phyloP scores from a whole-genome alignment of 352 stramenopile species.

The Pythium biforme region DNA sequence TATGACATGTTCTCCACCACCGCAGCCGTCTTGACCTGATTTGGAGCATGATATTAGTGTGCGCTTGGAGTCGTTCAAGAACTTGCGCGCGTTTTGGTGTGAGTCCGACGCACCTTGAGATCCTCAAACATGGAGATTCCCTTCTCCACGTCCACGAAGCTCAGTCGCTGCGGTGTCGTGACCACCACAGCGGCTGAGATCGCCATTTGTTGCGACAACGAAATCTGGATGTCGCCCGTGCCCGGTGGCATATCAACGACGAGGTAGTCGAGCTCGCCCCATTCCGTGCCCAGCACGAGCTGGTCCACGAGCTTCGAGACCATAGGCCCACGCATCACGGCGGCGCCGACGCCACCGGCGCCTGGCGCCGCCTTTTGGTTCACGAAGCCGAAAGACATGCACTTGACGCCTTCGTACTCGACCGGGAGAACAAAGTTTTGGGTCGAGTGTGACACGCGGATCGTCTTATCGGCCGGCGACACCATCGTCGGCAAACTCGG shows the following conservation, averaged over 20 bases:
- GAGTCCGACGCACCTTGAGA: conserved; percentile 80
- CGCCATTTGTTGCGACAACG: conserved; percentile 96
- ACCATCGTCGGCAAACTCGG: conserved; percentile 98
- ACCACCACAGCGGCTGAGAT: conserved; percentile 98
- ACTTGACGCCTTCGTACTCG: conserved; percentile 87
- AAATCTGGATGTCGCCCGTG: conserved; percentile 99
- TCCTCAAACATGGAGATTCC: conserved; percentile 98
- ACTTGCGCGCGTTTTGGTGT: neutral
- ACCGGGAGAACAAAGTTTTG: conserved; percentile 83
- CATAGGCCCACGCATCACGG: conserved; percentile 97
- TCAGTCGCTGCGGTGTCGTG: conserved; percentile 97
- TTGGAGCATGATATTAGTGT: neutral
- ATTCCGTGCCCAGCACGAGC: conserved; percentile 94
- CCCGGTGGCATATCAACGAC: conserved; percentile 99
- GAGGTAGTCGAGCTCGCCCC: conserved; percentile 99
- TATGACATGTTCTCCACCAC: conserved; percentile 99
- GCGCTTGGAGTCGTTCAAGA: no score
- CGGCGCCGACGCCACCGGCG: conserved; percentile 77
- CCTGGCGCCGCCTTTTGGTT: conserved; percentile 82
- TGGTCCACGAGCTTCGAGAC: conserved; percentile 98
- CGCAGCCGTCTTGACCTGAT: conserved; percentile 92
- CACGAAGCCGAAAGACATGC: conserved; percentile 93
- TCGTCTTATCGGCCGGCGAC: conserved; percentile 59
- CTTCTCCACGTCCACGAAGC: conserved; percentile 98
- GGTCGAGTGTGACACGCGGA: conserved; percentile 65